phyloP scores from a whole-genome alignment of 169 alveolate species.

The Theileria sp. region DNA sequence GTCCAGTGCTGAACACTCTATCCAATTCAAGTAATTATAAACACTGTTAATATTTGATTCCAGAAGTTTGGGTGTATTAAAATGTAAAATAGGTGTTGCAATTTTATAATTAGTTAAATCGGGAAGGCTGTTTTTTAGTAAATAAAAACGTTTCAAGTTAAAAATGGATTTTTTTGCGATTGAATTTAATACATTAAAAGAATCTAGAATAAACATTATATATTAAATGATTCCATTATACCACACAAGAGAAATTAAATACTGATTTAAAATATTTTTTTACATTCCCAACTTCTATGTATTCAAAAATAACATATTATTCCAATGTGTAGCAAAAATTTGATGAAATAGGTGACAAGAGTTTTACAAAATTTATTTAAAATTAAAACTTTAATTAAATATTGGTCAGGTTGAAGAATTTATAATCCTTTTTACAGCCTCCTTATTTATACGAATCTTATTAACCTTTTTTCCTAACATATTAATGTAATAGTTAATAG shows the following conservation, averaged over 20 bases:
- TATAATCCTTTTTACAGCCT: constrained; percentile 39
- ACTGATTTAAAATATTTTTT: too few species aligned
- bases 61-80: neutral
- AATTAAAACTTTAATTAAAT: neutral
- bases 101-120: neutral
- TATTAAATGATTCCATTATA: neutral
- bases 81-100: neutral
- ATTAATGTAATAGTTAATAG: neutral
- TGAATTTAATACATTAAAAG: neutral
- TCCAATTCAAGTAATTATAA: neutral
- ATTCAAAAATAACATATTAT: neutral
- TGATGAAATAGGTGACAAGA: neutral
- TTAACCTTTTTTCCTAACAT: neutral
- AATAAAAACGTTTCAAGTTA: neutral
- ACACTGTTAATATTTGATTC: neutral
- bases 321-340: neutral
- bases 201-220: neutral
- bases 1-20: constrained; percentile 21
- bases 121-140: neutral
- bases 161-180: neutral
- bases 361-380: neutral
- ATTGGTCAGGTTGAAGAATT: constrained; percentile 1
- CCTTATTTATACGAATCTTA: constrained; percentile 19
- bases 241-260: neutral
- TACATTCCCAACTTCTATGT: neutral